Evolutionary conservation across 495 filamentous ascomycete species (phyloP).

Genomic region (Talaromyces thailandensis): DNA sequence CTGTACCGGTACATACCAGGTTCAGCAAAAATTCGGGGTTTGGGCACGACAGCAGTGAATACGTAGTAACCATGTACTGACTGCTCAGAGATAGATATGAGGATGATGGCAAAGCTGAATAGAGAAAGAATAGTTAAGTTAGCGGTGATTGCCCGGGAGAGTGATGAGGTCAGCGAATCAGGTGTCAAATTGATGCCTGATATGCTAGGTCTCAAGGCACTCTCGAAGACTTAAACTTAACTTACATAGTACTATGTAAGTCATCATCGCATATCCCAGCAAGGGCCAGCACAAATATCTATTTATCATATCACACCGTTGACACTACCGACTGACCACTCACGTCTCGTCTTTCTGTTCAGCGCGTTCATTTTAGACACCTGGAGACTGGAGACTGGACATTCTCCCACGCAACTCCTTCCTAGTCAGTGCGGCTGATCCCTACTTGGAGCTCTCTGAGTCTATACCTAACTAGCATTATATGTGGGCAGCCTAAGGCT

Average conservation of each 20-base stretch:
- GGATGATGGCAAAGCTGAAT: background rate
- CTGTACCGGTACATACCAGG: too few relatives aligned
- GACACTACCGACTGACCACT: background rate
- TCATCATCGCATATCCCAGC: background rate
- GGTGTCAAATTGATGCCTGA: background rate
- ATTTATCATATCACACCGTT: background rate
- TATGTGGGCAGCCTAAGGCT: slow-evolving; percentile 1
- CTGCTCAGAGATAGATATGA: background rate
- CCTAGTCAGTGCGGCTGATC: background rate
- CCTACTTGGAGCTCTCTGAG: background rate
- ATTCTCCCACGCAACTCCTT: background rate
- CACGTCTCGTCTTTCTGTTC: background rate
- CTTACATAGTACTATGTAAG: too few relatives aligned
- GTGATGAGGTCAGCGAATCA: background rate
- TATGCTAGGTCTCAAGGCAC: background rate
- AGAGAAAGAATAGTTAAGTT: too few relatives aligned
- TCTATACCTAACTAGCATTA: background rate
- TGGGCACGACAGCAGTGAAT: background rate
- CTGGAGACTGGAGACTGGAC: background rate
- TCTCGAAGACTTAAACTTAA: background rate
- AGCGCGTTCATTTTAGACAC: background rate
- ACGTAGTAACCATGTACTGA: background rate
- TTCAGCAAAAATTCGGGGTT: too few relatives aligned
- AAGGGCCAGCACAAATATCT: too few relatives aligned
- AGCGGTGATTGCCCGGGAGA: background rate